Evolutionary conservation across 2,329 filamentous ascomycete species (phyloP), one percentile per base, ranked within the genome.

Genomic region (Ophiostoma sp.): DNA sequence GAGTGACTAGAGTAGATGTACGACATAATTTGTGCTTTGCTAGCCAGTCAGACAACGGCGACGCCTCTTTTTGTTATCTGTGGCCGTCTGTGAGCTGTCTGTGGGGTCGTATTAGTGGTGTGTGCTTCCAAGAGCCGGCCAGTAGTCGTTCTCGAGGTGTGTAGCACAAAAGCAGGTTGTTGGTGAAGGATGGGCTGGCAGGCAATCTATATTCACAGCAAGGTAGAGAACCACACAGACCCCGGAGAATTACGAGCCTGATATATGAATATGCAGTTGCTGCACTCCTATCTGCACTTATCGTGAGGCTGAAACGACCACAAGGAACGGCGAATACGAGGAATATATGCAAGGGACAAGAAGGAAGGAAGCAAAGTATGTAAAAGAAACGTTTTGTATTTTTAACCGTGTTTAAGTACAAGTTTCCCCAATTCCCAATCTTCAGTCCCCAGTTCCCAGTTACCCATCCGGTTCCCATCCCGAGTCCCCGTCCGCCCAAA

Each of bases 181-280:
- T 39, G 28, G 12, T 5, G 33, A 42, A 11, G 33, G 19, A 19
- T n/a, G 19, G 59, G 33, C 25, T 39, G 17, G 28, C 25, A 36
- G 8, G n/a, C 33, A 25, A 45, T 17, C 4, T 45, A 17, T 4
- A 11, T 9, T n/a, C 19, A 39, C 0, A 33, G 59, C 6, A 36
- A 31, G 50, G 64, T 17, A 33, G 7, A 2, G 6, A 22, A 19
- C 15, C 4, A 12, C 15, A 42, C 6, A 22, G 36, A 22, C 6
- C 33, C 66, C 66, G 45, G 66, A 55, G 45, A 69, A 52, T 36
- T 69, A 36, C 45, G 45, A 55, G 66, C 66, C 66, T 69, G 28
- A 55, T 36, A 33, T 52, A 22, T 36, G 11, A 55, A 69, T 52
- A 52, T 50, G 28, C 45, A 69, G 50, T 3, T 22, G 11, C 11